These are phyloP conservation scores for Ophiocordyceps sinensis DNA, from an alignment of 2,329 filamentous ascomycete species.

Conservation along the genomic window DNA sequence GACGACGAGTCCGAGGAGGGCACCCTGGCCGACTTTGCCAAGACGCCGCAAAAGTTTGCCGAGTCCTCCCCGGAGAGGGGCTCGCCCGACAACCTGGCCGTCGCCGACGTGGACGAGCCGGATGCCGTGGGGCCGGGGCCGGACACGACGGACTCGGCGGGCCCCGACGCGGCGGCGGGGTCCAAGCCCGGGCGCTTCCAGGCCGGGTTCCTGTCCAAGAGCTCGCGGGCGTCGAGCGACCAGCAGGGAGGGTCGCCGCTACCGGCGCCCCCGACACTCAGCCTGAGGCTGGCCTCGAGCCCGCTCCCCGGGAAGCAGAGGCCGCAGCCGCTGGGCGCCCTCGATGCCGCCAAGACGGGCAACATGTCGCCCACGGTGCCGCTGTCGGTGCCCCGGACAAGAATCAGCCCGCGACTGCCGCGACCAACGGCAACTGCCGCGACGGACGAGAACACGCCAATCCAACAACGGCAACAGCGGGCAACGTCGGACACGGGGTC, in stretches of 20 bases:
- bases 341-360: conserved; percentile 35
- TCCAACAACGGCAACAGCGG: conserved; percentile 17
- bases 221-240: conserved; percentile 20
- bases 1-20: conserved; percentile 79
- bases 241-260: conserved; percentile 45
- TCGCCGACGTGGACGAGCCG: conserved; percentile 2
- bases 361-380: conserved; percentile 30
- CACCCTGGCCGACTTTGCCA: conserved; percentile 76
- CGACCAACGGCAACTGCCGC: conserved; percentile 14
- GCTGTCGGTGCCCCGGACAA: conserved; percentile 10
- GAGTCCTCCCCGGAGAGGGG: conserved; percentile 8
- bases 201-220: conserved; percentile 65
- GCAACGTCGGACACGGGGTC: conserved; percentile 21
- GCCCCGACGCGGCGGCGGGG: conserved; percentile 20
- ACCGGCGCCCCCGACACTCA: conserved; percentile 38
- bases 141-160: neutral
- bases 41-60: conserved; percentile 60
- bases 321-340: conserved; percentile 31
- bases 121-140: conserved; percentile 4
- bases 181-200: conserved; percentile 67
- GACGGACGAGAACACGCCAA: conserved; percentile 38
- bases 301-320: conserved; percentile 15
- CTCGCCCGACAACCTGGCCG: neutral
- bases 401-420: conserved; percentile 7
- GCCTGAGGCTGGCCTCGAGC: conserved; percentile 38